Evolutionary conservation across 371 early-diverging fungal species (phyloP), one percentile per base, ranked within the genome.

Genomic region (Saksenaea oblongispora): DNA sequence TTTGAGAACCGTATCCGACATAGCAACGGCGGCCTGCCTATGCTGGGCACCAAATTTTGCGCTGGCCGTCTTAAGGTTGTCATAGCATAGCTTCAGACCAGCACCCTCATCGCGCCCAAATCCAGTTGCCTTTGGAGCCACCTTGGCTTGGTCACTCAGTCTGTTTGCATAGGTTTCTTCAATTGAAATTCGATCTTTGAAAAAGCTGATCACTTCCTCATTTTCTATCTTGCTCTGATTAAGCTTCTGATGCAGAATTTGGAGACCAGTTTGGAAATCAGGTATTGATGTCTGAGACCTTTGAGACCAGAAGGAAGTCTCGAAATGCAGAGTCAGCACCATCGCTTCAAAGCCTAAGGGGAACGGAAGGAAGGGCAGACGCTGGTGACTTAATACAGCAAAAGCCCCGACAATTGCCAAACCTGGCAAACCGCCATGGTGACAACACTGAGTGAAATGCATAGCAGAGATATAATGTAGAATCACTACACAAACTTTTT

Each of bases 81-180:
- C 84, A 64, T 84, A 92, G 15, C 87, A 89, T 26, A 78, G 83
- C 58, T 83, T 77, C 56, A 92, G 75, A 5, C 85, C 83, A 8
- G 90, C 92, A 1, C 92, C 92, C 41, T 91, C 92, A 72, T 92
- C 91, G 55, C 87, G 82, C 3, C 74, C 80, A 64, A 92, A 92
- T 2, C 91, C 92, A 11, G 79, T 67, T 1, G 75, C 36, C 57
- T 80, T 72, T 5, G 65, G 58, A 14, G 54, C 24, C 0, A 60
- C 44, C 53, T 69, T 79, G 1, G 84, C 79, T 62, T 89, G 84
- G 47, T 87, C 83, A 13, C 71, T 74, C 55, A 91, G 73, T 42
- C 76, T 80, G 35, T 55, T 74, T 1, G 85, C 87, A 64, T 88
- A 89, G 9, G 69, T 70, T 61, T 90, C 86, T 65, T 90, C 90